phyloP scores from a whole-genome alignment of 352 stramenopile species.

The Phytophthora syringae region DNA sequence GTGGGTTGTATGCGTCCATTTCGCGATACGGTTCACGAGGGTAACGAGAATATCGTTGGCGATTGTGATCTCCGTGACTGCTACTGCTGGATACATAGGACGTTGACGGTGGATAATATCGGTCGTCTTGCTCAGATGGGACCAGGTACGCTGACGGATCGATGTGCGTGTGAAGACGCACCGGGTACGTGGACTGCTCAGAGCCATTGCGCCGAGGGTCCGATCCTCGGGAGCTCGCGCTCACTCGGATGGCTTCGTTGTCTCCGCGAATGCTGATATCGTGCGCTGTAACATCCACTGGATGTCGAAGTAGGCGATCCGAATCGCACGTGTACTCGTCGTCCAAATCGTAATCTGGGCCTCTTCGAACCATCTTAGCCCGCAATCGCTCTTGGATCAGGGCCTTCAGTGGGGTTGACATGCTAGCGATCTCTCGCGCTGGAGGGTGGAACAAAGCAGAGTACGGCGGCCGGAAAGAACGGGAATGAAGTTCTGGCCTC shows the following conservation, averaged over 20 bases:
- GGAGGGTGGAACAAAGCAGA: background rate
- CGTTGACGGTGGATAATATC: conserved; percentile 16
- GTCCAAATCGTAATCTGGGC: conserved; percentile 26
- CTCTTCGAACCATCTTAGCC: conserved; percentile 66
- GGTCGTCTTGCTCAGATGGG: conserved; percentile 15
- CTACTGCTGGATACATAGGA: background rate
- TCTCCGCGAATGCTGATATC: conserved; percentile 24
- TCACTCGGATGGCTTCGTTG: background rate
- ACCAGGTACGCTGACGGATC: conserved; percentile 35
- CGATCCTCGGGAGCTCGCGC: conserved; percentile 6
- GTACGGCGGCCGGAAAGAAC: conserved; percentile 20
- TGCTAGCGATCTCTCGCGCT: conserved; percentile 11
- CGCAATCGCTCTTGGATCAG: conserved; percentile 77
- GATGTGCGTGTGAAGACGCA: conserved; percentile 39
- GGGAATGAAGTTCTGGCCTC: conserved; percentile 24
- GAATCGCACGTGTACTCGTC: conserved; percentile 25
- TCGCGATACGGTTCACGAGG: conserved; percentile 26
- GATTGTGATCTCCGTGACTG: conserved; percentile 6
- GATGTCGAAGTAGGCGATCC: conserved; percentile 20
- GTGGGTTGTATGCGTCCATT: conserved; percentile 12
- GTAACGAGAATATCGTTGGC: conserved; percentile 23
- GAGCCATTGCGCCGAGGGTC: conserved; percentile 4
- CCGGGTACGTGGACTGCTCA: conserved; percentile 14
- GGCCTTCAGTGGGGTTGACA: conserved; percentile 72
- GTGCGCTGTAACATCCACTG: conserved; percentile 20